Evolutionary conservation across 768 basidiomycete genomes (phyloP).

Genomic region (Mycena amicta): DNA sequence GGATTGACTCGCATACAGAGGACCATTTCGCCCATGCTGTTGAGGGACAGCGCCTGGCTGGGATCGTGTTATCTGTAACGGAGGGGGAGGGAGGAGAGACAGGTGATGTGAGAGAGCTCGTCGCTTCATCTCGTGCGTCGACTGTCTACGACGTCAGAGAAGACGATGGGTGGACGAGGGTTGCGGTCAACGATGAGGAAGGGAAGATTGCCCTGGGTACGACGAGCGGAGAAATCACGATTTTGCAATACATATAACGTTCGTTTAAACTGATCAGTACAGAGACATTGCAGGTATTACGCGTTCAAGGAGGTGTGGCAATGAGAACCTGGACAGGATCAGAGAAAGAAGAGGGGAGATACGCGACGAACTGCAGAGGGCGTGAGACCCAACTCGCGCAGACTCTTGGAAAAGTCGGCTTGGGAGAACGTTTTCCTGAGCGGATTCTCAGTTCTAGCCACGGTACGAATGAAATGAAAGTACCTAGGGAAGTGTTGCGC

Average conservation of each 20-base stretch:
- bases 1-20: slow-evolving; percentile 67
- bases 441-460: too few species aligned
- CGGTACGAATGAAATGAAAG: too few species aligned
- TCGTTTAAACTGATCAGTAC: not conserved
- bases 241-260: slow-evolving; percentile 52
- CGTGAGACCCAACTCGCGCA: slow-evolving; percentile 85
- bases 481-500: slow-evolving; percentile 84
- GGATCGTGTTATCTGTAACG: slow-evolving; percentile 30
- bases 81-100: slow-evolving; percentile 24
- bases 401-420: slow-evolving; percentile 75
- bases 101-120: slow-evolving; percentile 28
- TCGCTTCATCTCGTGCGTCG: slow-evolving; percentile 33
- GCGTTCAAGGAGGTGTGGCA: slow-evolving; percentile 40
- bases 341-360: slow-evolving; percentile 4
- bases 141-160: slow-evolving; percentile 50
- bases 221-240: slow-evolving; percentile 48
- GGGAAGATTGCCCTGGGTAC: slow-evolving; percentile 48
- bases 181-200: slow-evolving; percentile 51
- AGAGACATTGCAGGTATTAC: not conserved
- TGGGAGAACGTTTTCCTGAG: slow-evolving; percentile 75
- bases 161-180: slow-evolving; percentile 50
- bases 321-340: slow-evolving; percentile 51
- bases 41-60: slow-evolving; percentile 63
- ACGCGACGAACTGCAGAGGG: slow-evolving; percentile 76
- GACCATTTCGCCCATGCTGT: slow-evolving; percentile 46